Evolutionary conservation across 306 rosid genomes (phyloP).

Genomic region (Notholithocarpus densiflorus): DNA sequence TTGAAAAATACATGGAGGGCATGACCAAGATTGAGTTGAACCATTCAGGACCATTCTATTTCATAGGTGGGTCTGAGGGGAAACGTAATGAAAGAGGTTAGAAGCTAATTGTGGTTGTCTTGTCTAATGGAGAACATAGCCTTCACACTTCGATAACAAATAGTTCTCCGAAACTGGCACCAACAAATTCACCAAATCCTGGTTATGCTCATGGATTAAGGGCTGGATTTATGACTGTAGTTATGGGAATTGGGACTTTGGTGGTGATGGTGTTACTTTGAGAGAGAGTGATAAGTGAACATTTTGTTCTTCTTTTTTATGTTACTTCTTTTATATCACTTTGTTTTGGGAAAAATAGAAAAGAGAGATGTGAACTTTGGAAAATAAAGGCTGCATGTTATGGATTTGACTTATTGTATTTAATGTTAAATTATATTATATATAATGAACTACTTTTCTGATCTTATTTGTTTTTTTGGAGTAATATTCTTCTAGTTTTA

Average conservation of each 20-base stretch:
- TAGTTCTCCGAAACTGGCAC: too few relatives aligned
- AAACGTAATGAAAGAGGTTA: not conserved
- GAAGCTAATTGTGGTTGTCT: not conserved
- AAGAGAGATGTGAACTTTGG: too few relatives aligned
- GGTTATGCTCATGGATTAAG: not conserved
- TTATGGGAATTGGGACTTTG: constrained; percentile 15
- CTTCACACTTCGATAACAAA: too few relatives aligned
- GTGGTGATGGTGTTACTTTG: not conserved
- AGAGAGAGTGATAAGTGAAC: not conserved
- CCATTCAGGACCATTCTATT: not conserved
- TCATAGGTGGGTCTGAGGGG: not conserved
- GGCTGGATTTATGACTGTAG: not conserved
- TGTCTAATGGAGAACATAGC: not conserved
- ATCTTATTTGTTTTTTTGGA: too few relatives aligned
- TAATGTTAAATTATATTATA: too few relatives aligned
- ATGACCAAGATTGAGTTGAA: not conserved
- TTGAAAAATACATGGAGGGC: not conserved
- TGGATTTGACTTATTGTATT: too few relatives aligned
- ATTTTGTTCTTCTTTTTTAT: too few relatives aligned
- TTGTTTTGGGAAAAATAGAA: too few relatives aligned
- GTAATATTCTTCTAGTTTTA: too few relatives aligned
- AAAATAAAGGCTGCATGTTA: too few relatives aligned
- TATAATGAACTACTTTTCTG: too few relatives aligned
- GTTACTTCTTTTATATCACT: too few relatives aligned
- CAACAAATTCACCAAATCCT: not conserved